Percentiles rank a stretch among this genome's conserved stretches.
phyloP scores from a whole-genome alignment of 2,329 filamentous ascomycete species.

The Monilinia aucupariae region DNA sequence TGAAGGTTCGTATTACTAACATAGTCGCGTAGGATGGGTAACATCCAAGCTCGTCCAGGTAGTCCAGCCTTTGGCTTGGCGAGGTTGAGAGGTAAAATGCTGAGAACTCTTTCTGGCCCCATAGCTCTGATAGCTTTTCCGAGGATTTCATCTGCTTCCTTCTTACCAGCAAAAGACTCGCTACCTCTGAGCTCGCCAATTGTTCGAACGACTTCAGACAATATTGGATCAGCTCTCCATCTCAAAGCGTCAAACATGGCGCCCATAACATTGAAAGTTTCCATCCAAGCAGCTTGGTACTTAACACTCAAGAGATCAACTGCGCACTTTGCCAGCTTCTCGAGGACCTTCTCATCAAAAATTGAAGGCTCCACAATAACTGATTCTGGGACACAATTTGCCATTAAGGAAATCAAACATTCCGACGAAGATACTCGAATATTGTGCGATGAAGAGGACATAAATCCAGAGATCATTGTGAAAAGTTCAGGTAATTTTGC shows the following conservation, averaged over 20 bases:
- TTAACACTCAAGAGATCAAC: conserved; percentile 78
- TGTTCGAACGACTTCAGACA: conserved; percentile 68
- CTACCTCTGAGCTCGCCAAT: conserved; percentile 85
- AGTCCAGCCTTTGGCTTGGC: conserved; percentile 69
- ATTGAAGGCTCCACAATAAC: conserved; percentile 84
- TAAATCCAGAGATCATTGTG: conserved; percentile 69
- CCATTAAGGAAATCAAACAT: conserved; percentile 87
- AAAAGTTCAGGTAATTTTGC: conserved; percentile 84
- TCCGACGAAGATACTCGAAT: conserved; percentile 93
- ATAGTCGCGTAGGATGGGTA: conserved; percentile 84
- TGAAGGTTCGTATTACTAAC: conserved; percentile 81
- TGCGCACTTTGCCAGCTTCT: conserved; percentile 69
- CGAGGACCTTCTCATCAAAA: conserved; percentile 84
- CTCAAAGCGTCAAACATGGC: conserved; percentile 82
- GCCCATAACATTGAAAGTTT: conserved; percentile 83
- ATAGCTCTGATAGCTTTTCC: conserved; percentile 83
- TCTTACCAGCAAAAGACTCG: conserved; percentile 86
- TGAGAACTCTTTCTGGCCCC: conserved; percentile 79
- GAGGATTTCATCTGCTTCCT: conserved; percentile 86
- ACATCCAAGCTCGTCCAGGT: conserved; percentile 86
- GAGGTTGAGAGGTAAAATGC: conserved; percentile 81
- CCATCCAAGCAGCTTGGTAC: conserved; percentile 90
- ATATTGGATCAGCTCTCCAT: conserved; percentile 77
- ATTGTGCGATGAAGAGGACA: conserved; percentile 83
- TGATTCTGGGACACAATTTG: conserved; percentile 78